These are phyloP conservation scores for Geotrichum macrosporum DNA, from an alignment of 1,139 yeast genomes.

Conservation along the genomic window DNA sequence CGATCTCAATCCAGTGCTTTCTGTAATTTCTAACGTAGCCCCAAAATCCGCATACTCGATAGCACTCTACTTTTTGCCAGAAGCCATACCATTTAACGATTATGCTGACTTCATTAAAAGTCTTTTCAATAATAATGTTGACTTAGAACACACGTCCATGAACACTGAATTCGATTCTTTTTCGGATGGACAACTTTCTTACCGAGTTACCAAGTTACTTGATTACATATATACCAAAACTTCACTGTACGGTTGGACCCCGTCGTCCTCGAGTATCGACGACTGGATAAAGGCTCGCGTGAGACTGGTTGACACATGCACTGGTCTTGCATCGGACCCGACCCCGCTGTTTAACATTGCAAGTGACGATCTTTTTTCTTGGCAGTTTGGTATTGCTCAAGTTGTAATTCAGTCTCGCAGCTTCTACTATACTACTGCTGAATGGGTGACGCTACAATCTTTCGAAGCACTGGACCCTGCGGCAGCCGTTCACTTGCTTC, in stretches of 20 bases:
- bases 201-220: constrained; percentile 21
- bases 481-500: constrained; percentile 22
- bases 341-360: constrained; percentile 18
- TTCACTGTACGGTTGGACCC: constrained; percentile 24
- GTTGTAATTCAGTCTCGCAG: constrained; percentile 26
- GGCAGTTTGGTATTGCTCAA: constrained; percentile 29
- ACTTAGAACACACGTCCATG: too few species aligned
- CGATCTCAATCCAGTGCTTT: constrained; percentile 4
- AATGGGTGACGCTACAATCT: constrained; percentile 22
- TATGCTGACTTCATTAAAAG: constrained; percentile 13
- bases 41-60: constrained; percentile 14
- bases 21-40: constrained; percentile 6
- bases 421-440: constrained; percentile 13
- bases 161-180: constrained; percentile 4
- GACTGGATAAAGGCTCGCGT: constrained; percentile 29
- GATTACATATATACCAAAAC: constrained; percentile 21
- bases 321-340: constrained; percentile 24
- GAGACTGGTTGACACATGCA: constrained; percentile 26
- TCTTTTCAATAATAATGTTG: constrained; percentile 11
- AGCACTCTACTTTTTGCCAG: constrained; percentile 19
- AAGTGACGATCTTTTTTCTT: constrained; percentile 23
- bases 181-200: constrained; percentile 21
- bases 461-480: constrained; percentile 23
- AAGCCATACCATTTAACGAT: constrained; percentile 10
- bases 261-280: constrained; percentile 9